Evolutionary conservation across 345 rosid genomes (phyloP), one percentile per base, ranked within the genome.

Genomic region (Capsella bursapastoris): DNA sequence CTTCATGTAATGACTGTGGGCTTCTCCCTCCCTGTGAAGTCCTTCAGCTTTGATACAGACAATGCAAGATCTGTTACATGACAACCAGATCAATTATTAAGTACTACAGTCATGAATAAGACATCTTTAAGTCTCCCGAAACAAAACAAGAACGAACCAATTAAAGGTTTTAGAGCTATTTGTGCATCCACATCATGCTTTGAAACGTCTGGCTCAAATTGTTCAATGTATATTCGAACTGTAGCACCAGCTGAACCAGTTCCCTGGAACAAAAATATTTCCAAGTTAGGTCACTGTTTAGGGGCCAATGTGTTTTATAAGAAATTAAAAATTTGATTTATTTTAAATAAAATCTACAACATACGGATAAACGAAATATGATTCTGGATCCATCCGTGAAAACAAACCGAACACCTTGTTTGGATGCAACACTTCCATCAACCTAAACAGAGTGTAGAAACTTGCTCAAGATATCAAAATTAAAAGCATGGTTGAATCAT

Each of bases 191-290:
- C 25, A 64, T 90, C 94, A 65, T 95, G 94, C 69, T 89, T 92
- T 16, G 93, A 88, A 66, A 73, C 92, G 82, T 95, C 88, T 22
- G 89, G 88, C 83, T 90, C 89, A 63, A 84, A 92, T 64, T 89
- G 94, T 72, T 95, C 97, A 12, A 90, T 84, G 79, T 90, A 95
- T 69, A 88, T 70, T 80, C 97, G 85, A 71, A 92, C 82, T 6
- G 96, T 94, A 50, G 97, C 98, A 68, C 98, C 97, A 9, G 96
- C 95, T 51, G 97, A 90, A 67, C 98, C 97, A 72, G 96, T 94
- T 82, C 96, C 98, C 96, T 91, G 79, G 31, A 71, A 64, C 50
- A 41, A 60, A 12, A 22, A 40, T 0, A 43, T n/a, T 27, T 57
- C 5, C 55, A 32, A 6, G 70, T 73, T 60, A 71, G n/a, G 16